Evolutionary conservation across 345 rosid species (phyloP), one percentile per base, ranked within the genome.

Genomic region (Salix viminalis): DNA sequence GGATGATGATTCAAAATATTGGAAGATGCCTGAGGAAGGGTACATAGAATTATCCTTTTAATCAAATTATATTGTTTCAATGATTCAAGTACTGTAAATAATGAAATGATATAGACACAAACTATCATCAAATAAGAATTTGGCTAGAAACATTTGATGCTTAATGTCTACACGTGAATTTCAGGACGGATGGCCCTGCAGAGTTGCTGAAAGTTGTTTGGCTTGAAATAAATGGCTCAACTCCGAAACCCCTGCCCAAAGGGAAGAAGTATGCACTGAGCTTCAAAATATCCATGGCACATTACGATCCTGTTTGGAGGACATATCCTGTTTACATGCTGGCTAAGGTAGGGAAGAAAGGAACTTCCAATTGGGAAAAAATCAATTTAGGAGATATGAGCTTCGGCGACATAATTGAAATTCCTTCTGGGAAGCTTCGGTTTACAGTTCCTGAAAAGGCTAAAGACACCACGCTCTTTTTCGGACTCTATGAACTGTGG

Each of bases 401-500:
- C 3, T 6, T 2, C 4, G 30, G 14, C 24, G 2, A 42, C 7
- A 16, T 30, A 30, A 2, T 26, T 2, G 62, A 58, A 18, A 16
- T 68, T 41, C 50, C 71, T 37, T 23, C 13, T 0, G 54, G 34
- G 1, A 58, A 58, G 62, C 32, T 77, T 9, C 9, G 0, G 30
- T 26, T 90, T 34, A 30, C 8, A 0, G 86, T 87, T 70, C 61
- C 62, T 24, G 0, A 6, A 0, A 16, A 15, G 8, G 26, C 14
- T 4, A 1, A 0, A 1, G 86, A 86, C 5, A 32, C 7, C 0
- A 73, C 58, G 52, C 85, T 92, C 37, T 79, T 1, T 71, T 90
- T 92, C 60, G 97, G 97, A 18, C 74, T 92, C 9, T 92, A 92
- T 60, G 94, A 92, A 74, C 84, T 90, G 13, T 87, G 97, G 92